Conservation (phyloP, 352 stramenopile species). For the Phytopythium helicoides region DNA sequence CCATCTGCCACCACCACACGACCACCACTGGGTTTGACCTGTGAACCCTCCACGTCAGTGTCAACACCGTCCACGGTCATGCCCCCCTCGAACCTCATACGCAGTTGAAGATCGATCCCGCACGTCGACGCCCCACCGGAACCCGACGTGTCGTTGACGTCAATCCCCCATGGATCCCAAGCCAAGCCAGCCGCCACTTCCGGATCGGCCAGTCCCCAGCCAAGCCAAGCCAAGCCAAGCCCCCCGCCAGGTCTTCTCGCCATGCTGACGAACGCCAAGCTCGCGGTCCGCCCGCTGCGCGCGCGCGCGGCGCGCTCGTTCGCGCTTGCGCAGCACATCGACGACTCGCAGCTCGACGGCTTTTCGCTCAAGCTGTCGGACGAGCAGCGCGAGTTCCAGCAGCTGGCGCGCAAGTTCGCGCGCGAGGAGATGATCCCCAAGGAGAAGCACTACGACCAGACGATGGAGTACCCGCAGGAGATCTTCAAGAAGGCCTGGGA, state of each 20-base stretch:
- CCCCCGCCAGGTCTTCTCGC: neutral
- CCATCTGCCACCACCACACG: no score
- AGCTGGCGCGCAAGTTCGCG: constrained; percentile 86
- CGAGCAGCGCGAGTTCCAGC: constrained; percentile 86
- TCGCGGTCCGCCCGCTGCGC: constrained; percentile 14
- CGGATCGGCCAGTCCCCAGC: neutral
- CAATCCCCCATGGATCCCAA: constrained; percentile 1
- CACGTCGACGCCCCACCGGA: neutral
- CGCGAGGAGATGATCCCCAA: constrained; percentile 89
- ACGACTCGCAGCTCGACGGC: constrained; percentile 45
- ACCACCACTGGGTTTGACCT: no score
- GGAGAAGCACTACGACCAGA: constrained; percentile 81
- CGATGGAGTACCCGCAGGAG: constrained; percentile 84
- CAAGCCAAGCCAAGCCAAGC: neutral
- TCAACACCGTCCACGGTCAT: no score
- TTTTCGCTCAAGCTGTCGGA: constrained; percentile 86
- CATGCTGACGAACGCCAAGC: constrained; percentile 20
- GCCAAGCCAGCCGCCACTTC: neutral
- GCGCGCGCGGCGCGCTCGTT: constrained; percentile 29
- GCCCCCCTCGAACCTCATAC: no score
- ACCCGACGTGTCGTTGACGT: neutral
- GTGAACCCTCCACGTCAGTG: no score
- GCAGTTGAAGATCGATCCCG: neutral
- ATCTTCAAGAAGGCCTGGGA: constrained; percentile 90
- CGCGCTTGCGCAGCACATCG: constrained; percentile 35